Conservation (phyloP, 441 rosid genomes). For the Erysimum cheiri region DNA sequence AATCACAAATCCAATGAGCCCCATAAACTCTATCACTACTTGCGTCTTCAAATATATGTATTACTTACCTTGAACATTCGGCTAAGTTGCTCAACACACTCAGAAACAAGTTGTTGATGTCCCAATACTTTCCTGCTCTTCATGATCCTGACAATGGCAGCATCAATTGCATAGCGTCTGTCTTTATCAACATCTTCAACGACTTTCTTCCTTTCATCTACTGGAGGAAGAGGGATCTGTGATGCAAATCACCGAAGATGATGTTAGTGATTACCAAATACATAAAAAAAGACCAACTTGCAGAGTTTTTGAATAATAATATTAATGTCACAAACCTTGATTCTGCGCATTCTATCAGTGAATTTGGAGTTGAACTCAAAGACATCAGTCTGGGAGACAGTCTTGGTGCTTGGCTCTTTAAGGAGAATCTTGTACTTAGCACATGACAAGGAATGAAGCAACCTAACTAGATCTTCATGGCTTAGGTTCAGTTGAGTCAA, state of each 20-base stretch:
- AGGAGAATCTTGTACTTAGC: slow-evolving; percentile 90
- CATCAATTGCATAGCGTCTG: slow-evolving; percentile 90
- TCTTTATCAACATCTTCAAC: slow-evolving; percentile 94
- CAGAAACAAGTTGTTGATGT: slow-evolving; percentile 80
- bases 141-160: slow-evolving; percentile 97
- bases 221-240: slow-evolving; percentile 92
- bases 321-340: slow-evolving; percentile 60
- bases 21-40: not conserved
- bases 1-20: not conserved
- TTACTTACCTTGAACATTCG: slow-evolving; percentile 87
- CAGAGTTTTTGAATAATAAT: not conserved
- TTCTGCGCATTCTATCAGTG: slow-evolving; percentile 88
- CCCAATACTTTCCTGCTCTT: slow-evolving; percentile 88
- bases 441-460: slow-evolving; percentile 93
- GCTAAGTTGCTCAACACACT: slow-evolving; percentile 92
- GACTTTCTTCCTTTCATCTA: slow-evolving; percentile 92
- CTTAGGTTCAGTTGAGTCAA: slow-evolving; percentile 78
- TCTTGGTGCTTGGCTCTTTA: slow-evolving; percentile 80
- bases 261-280: not conserved
- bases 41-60: not conserved
- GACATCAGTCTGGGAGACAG: slow-evolving; percentile 61
- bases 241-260: slow-evolving; percentile 10
- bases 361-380: slow-evolving; percentile 89
- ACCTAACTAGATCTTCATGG: slow-evolving; percentile 81
- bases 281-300: not conserved